A percentile compares a stretch with the other conserved stretches of the same genome.
These are phyloP conservation scores for Friedmanniomyces endolithicus DNA, from an alignment of 495 filamentous ascomycete species.

Conservation along the genomic window DNA sequence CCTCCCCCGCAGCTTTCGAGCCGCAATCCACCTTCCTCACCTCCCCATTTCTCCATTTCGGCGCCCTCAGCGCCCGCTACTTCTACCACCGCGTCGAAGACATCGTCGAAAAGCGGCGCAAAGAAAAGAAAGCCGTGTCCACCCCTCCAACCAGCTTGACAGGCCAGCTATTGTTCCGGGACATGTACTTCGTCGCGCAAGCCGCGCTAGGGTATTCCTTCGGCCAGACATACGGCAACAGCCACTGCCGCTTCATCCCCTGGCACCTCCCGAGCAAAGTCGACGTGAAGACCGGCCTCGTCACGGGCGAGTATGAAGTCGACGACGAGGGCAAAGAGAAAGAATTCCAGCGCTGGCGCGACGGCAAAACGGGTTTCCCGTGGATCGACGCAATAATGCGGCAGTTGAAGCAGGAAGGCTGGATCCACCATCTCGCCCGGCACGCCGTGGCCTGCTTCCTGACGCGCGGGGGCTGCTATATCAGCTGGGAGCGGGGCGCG, in stretches of 20 bases:
- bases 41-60: constrained; percentile 61
- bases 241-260: constrained; percentile 50
- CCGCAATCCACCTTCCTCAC: constrained; percentile 57
- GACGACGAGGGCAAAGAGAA: constrained; percentile 43
- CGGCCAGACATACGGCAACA: constrained; percentile 45
- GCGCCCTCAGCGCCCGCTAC: constrained; percentile 46
- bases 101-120: constrained; percentile 36
- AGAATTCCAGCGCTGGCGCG: constrained; percentile 54
- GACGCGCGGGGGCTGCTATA: constrained; percentile 59
- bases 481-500: constrained; percentile 60
- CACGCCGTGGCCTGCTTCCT: constrained; percentile 63
- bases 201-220: constrained; percentile 47
- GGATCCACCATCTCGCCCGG: constrained; percentile 62
- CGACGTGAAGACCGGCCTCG: constrained; percentile 24
- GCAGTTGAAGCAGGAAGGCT: constrained; percentile 53
- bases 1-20: constrained; percentile 54
- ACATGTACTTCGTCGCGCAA: constrained; percentile 69
- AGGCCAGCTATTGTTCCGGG: constrained; percentile 58
- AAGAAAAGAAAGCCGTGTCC: constrained; percentile 27
- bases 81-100: constrained; percentile 57
- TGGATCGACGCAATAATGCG: constrained; percentile 68
- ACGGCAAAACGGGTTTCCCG: constrained; percentile 55
- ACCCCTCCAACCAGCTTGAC: constrained; percentile 48
- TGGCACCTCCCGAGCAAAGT: constrained; percentile 55
- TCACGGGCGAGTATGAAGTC: constrained; percentile 42